Conservation (phyloP, 2,329 filamentous ascomycete genomes). For the Epichloe gansuensis region DNA sequence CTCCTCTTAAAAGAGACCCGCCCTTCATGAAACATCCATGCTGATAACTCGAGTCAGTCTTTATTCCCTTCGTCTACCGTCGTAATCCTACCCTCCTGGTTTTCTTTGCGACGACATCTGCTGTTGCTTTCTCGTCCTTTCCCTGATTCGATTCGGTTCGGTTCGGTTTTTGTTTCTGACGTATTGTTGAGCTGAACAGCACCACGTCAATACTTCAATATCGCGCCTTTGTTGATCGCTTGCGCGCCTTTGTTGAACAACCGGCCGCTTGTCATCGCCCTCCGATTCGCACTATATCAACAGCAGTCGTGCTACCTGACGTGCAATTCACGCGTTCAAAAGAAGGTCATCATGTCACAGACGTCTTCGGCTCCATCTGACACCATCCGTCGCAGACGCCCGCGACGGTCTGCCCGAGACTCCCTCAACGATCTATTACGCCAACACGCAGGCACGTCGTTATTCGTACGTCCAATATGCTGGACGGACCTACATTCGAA, state of each 20-base stretch:
- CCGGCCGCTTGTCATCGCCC: slow-evolving; percentile 11
- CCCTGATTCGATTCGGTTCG: background rate
- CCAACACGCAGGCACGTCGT: slow-evolving; percentile 31
- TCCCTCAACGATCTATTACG: slow-evolving; percentile 42
- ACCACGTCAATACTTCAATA: slow-evolving; percentile 12
- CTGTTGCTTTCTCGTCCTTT: background rate
- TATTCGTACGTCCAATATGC: slow-evolving; percentile 39
- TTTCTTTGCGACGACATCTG: background rate
- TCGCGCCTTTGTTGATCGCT: slow-evolving; percentile 16
- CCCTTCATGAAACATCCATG: slow-evolving; percentile 10
- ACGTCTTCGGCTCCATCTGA: background rate
- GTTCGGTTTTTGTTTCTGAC: background rate
- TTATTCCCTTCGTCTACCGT: background rate
- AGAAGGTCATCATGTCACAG: background rate
- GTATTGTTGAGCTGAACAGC: background rate
- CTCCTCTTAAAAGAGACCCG: background rate
- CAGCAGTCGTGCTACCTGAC: slow-evolving; percentile 4
- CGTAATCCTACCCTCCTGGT: background rate
- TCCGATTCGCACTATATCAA: background rate
- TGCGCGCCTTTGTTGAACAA: slow-evolving; percentile 15
- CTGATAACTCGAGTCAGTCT: slow-evolving; percentile 18
- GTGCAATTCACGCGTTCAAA: slow-evolving; percentile 15
- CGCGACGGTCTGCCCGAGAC: slow-evolving; percentile 26
- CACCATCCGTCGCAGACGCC: background rate
- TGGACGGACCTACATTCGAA: slow-evolving; percentile 41